These are phyloP conservation scores for Oryza australiensis DNA, from an alignment of 176 grass and related monocot species.

Conservation along the genomic window DNA sequence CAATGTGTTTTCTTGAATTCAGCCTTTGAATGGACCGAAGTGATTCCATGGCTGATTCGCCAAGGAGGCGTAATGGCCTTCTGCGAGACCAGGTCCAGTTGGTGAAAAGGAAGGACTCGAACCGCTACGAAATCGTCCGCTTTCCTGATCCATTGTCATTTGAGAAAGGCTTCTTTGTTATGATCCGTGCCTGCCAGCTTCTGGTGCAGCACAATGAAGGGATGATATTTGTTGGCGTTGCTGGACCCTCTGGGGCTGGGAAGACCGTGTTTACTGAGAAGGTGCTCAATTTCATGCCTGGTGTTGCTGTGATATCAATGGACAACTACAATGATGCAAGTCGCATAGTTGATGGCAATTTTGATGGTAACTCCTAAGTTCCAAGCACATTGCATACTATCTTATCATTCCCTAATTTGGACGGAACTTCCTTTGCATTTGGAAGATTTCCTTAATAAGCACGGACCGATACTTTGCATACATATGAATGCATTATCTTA, in stretches of 20 bases:
- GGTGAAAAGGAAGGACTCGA: constrained; percentile 71
- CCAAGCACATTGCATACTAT: constrained; percentile 5
- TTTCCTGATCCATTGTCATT: constrained; percentile 84
- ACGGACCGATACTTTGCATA: background rate
- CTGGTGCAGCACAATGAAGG: constrained; percentile 85
- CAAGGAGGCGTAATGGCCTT: constrained; percentile 65
- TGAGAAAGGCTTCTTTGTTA: constrained; percentile 94
- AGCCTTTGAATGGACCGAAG: constrained; percentile 53
- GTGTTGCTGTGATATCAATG: constrained; percentile 92
- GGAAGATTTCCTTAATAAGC: background rate
- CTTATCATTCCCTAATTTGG: background rate
- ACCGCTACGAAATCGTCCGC: constrained; percentile 79
- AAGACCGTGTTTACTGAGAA: constrained; percentile 98
- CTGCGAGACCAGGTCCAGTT: constrained; percentile 86
- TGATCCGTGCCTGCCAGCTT: constrained; percentile 90
- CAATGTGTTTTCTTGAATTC: background rate
- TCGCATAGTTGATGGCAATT: constrained; percentile 92
- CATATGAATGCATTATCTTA: constrained; percentile 1
- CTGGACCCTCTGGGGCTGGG: constrained; percentile 90
- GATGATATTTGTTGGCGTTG: constrained; percentile 83
- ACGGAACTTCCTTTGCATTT: background rate
- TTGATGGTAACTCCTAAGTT: constrained; percentile 70
- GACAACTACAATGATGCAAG: constrained; percentile 95
- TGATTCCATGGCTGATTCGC: constrained; percentile 59
- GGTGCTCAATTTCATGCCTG: constrained; percentile 91